Evolutionary conservation across 2,329 filamentous ascomycete genomes (phyloP).

Genomic region (Neocatenulostroma microsporum): DNA sequence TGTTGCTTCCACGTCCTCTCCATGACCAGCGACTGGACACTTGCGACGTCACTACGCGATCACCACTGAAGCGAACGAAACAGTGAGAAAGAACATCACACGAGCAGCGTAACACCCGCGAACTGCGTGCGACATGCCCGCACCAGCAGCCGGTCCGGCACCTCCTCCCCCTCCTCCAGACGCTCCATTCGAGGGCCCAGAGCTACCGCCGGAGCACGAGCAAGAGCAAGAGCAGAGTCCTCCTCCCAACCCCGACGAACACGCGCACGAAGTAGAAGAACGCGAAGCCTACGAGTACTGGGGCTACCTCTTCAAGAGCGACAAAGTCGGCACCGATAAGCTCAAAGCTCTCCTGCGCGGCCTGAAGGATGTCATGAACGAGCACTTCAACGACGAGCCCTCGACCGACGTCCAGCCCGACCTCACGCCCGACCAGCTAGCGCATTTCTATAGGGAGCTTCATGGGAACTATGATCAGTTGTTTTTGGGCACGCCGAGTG

Average conservation of each 20-base stretch:
- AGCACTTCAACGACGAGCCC: slow-evolving; percentile 2
- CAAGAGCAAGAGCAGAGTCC: slow-evolving; percentile 3
- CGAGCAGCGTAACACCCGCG: no score
- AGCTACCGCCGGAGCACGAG: no score
- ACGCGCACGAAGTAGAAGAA: slow-evolving; percentile 23
- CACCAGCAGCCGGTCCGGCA: no score
- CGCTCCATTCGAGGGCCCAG: no score
- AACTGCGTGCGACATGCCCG: no score
- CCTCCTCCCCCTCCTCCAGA: no score
- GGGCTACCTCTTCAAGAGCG: slow-evolving; percentile 44
- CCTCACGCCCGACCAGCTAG: slow-evolving; percentile 42
- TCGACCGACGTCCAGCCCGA: slow-evolving; percentile 29
- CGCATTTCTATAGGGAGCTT: slow-evolving; percentile 43
- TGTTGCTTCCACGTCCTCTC: no score
- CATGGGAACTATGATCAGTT: slow-evolving; percentile 48
- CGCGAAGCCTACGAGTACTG: slow-evolving; percentile 43
- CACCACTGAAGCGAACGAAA: no score
- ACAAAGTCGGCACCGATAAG: slow-evolving; percentile 43
- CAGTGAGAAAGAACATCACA: no score
- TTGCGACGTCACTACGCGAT: no score
- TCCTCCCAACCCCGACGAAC: slow-evolving; percentile 9
- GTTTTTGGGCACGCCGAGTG: slow-evolving; percentile 66
- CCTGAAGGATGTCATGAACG: slow-evolving; percentile 37
- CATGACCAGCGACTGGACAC: no score
- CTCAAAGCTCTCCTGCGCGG: slow-evolving; percentile 41